These are phyloP conservation scores for Bipolaris bicolor DNA, from an alignment of 2,329 filamentous ascomycete genomes.

Conservation along the genomic window DNA sequence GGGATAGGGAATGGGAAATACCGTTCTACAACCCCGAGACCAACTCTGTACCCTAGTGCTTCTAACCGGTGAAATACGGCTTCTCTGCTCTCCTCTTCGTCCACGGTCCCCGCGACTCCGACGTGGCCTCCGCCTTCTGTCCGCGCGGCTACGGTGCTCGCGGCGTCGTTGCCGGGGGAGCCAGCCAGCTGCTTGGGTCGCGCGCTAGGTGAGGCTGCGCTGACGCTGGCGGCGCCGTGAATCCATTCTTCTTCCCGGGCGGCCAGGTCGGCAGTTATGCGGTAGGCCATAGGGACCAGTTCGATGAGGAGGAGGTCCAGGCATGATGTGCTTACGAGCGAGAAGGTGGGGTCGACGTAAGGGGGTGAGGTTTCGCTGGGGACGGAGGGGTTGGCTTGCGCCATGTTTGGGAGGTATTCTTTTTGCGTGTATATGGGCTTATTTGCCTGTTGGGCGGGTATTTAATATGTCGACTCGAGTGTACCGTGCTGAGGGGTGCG, in stretches of 20 bases:
- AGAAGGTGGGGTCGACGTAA: slow-evolving; percentile 73
- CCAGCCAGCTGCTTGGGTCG: slow-evolving; percentile 27
- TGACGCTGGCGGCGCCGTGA: slow-evolving; percentile 7
- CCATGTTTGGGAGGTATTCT: slow-evolving; percentile 11
- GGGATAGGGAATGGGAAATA: slow-evolving; percentile 50
- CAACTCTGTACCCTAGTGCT: slow-evolving; percentile 85
- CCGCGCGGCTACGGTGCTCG: slow-evolving; percentile 34
- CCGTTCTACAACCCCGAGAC: slow-evolving; percentile 90
- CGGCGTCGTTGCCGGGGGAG: slow-evolving; percentile 30
- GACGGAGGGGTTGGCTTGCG: slow-evolving; percentile 17
- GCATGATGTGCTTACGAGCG: slow-evolving; percentile 81
- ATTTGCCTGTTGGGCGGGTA: not conserved
- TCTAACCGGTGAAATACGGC: slow-evolving; percentile 86
- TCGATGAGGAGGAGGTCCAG: slow-evolving; percentile 96
- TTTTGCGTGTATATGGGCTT: not conserved
- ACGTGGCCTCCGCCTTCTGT: not conserved
- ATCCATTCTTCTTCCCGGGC: slow-evolving; percentile 54
- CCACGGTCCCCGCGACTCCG: slow-evolving; percentile 48
- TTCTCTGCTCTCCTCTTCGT: slow-evolving; percentile 83
- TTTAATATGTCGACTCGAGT: not conserved
- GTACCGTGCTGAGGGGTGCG: not conserved
- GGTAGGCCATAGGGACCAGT: slow-evolving; percentile 90
- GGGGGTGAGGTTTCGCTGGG: slow-evolving; percentile 26
- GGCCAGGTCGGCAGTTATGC: slow-evolving; percentile 77
- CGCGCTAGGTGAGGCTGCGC: not conserved